Base-by-base conservation (phyloP, 495 filamentous ascomycete genomes). In the Lindgomyces ingoldianus region DNA sequence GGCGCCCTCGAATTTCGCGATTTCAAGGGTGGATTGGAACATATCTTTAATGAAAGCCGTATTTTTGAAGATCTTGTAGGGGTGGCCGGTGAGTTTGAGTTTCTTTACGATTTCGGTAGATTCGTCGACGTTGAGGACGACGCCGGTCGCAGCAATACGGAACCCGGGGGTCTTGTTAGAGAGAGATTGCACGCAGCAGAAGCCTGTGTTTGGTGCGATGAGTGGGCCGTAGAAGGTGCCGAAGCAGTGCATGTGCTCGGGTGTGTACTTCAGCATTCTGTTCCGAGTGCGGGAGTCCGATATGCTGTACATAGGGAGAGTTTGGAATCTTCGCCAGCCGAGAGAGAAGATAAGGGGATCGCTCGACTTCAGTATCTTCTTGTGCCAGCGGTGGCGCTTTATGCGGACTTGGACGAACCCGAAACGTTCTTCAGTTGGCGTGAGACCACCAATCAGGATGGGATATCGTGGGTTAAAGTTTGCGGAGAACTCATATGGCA, bases 51-150 rank as follows among this genome's bases (percentile, higher is more conserved):
- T 94, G 77, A 98, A 98, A 18, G 94, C 91, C 0, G 94, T 98
- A 78, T 98, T 98, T 73, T 95, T 95, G 84, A 96, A 98, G 76
- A 98, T 96, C 80, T 98, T 98, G 79, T 91, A 93, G 4, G 94
- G 91, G 26, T 84, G 81, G 65, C 92, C 92, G 16, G 91, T 95
- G 26, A 98, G 83, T 74, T 98, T 98, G 70, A 98, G 85, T 81
- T 98, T 98, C 82, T 98, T 98, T 71, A 98, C 95, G 67, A 98
- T 97, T 71, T 97, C 93, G 0, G 90, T 89, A 46, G 87, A 89
- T 74, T 96, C 91, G 72, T 98, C 94, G 11, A 98, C 95, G 69
- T 85, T 90, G 50, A 96, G 75, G 16, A 98, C 91, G 1, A 93
- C 92, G 36, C 94, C 94, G 4, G 93, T 96, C 9, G 94, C 94